These are phyloP conservation scores for Microdochium trichocladiopsis DNA, from an alignment of 2,329 filamentous ascomycete species.

Conservation along the genomic window DNA sequence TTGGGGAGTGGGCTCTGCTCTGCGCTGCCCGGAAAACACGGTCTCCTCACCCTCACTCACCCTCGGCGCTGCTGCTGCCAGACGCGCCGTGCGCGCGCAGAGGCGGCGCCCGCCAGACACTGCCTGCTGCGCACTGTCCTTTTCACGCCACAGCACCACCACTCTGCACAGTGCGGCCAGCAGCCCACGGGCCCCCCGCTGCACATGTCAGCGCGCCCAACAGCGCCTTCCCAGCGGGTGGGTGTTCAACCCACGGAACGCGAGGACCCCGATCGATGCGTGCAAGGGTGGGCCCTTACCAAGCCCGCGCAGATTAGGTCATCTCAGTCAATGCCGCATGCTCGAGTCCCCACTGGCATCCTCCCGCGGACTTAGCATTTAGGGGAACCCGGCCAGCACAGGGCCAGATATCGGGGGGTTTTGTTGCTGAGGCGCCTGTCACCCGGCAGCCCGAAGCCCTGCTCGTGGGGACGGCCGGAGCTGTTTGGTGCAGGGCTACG, in stretches of 20 bases:
- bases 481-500: too few relatives aligned
- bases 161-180: background rate
- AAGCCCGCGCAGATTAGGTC: background rate
- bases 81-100: background rate
- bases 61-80: too few relatives aligned
- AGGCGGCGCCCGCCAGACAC: background rate
- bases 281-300: background rate
- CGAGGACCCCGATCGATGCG: background rate
- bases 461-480: too few relatives aligned
- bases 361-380: background rate
- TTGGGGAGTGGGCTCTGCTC: background rate
- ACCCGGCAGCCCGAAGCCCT: too few relatives aligned
- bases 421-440: too few relatives aligned
- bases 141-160: background rate
- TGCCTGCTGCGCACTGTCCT: background rate
- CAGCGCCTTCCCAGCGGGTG: background rate
- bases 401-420: too few relatives aligned
- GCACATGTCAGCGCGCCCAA: background rate
- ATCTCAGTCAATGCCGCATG: background rate
- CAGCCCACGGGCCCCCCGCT: background rate
- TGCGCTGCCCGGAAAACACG: background rate
- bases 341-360: background rate
- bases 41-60: background rate
- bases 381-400: too few relatives aligned
- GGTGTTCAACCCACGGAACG: background rate